Evolutionary conservation across 2,329 filamentous ascomycete species (phyloP), one percentile per base, ranked within the genome.

Genomic region (Ambrosiella cleistominuta): DNA sequence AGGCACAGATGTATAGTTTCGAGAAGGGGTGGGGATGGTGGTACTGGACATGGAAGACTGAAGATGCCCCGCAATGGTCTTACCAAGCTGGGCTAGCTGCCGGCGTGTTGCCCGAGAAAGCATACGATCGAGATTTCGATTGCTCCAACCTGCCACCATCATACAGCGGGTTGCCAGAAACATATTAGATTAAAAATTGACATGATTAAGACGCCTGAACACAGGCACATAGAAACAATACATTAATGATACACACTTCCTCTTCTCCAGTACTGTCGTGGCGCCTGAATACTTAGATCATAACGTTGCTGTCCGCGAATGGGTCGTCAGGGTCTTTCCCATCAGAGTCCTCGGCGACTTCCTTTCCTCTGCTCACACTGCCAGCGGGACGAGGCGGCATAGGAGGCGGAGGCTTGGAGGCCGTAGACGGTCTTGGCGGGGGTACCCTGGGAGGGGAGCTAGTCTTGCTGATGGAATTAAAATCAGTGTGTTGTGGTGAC

Each of bases 21-120:
- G 91, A 97, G 70, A 82, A 84, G 62, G 88, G 87, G 5, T 93
- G 86, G 84, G 93, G 93, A 54, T 98, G 93, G 93, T 96, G 95
- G 72, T 98, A 98, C 72, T 98, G 93, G 93, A 97, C 90, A 39
- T 95, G 93, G 91, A 81, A 89, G 71, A 95, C 91, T 37, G 91
- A 97, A 74, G 76, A 71, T 63, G 83, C 86, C 54, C 75, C 82
- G 61, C 88, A 96, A 71, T 98, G 93, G 93, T 95, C 89, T 68
- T 95, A 93, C 73, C 82, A 90, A 70, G 75, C 82, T 62, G 90
- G 88, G 0, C 73, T 90, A 62, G 77, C 77, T 56, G 85, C 85
- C 1, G 88, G 88, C 0, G 88, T 91, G 53, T 69, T 98, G 71
- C 93, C 93, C 1, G 68, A 73, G 44, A 84, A 86, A 72, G 84